These are phyloP conservation scores for Ophiosphaerella narmari DNA, from an alignment of 2,329 filamentous ascomycete species.

Conservation along the genomic window DNA sequence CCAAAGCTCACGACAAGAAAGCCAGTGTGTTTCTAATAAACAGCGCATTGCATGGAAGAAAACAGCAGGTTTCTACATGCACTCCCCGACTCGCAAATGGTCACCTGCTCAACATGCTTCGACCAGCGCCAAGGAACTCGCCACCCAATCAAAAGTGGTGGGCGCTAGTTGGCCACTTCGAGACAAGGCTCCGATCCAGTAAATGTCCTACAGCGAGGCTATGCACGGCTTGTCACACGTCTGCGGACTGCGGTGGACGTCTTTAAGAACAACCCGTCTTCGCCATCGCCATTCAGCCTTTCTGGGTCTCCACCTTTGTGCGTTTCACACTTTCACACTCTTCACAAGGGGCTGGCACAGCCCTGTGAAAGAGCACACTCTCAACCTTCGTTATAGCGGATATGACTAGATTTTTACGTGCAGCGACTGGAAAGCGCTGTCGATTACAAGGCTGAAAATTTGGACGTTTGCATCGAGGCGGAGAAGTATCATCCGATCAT, in stretches of 20 bases:
- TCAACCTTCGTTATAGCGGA: conserved; percentile 14
- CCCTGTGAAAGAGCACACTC: background rate
- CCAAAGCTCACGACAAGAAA: too few species aligned
- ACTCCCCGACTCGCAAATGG: conserved; percentile 5
- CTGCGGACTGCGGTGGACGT: conserved; percentile 16
- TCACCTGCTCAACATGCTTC: conserved; percentile 1
- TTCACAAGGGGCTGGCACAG: background rate
- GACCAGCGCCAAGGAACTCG: conserved; percentile 9
- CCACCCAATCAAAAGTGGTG: conserved; percentile 11
- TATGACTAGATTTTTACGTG: conserved; percentile 22
- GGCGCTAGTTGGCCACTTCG: conserved; percentile 3
- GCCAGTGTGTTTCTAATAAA: too few species aligned
- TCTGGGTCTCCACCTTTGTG: conserved; percentile 11
- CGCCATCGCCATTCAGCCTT: conserved; percentile 11
- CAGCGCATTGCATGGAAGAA: too few species aligned
- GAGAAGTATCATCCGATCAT: background rate
- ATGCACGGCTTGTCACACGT: conserved; percentile 17
- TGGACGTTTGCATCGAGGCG: background rate
- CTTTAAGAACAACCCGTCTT: conserved; percentile 14
- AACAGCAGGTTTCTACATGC: background rate
- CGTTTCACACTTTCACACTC: background rate
- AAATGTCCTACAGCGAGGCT: conserved; percentile 15
- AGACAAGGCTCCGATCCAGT: conserved; percentile 8
- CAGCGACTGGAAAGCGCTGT: conserved; percentile 18
- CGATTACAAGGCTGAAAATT: conserved; percentile 19